phyloP scores from a whole-genome alignment of 768 basidiomycete genomes.

The Auricularia cornea region DNA sequence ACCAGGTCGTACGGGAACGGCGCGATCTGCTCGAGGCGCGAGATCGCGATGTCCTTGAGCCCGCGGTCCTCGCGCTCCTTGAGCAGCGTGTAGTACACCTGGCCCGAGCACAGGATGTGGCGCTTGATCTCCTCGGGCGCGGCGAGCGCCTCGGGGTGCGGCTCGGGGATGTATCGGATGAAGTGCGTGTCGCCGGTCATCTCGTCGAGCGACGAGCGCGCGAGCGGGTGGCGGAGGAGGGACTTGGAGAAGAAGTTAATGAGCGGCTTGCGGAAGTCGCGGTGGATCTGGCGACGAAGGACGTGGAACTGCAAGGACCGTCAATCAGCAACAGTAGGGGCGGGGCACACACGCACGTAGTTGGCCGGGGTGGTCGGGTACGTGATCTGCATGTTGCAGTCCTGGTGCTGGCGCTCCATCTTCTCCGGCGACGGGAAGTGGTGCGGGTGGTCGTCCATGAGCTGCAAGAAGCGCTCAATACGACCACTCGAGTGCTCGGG shows the following conservation, averaged over 20 bases:
- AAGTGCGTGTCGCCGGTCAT: slow-evolving; percentile 87
- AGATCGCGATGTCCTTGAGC: slow-evolving; percentile 90
- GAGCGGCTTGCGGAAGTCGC: slow-evolving; percentile 98
- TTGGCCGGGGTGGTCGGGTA: slow-evolving; percentile 96
- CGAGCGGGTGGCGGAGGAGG: slow-evolving; percentile 88
- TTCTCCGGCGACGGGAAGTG: slow-evolving; percentile 83
- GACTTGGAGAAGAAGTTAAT: slow-evolving; percentile 97
- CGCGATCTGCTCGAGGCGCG: slow-evolving; percentile 88
- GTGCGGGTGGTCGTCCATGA: slow-evolving; percentile 95
- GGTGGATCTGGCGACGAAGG: slow-evolving; percentile 91
- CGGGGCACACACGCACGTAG: slow-evolving; percentile 45
- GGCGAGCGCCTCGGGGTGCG: slow-evolving; percentile 60
- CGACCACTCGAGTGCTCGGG: slow-evolving; percentile 97
- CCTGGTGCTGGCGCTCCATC: slow-evolving; percentile 92
- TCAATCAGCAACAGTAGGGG: no score
- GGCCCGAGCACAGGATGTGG: slow-evolving; percentile 88
- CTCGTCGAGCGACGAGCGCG: slow-evolving; percentile 77
- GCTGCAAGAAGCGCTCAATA: slow-evolving; percentile 92
- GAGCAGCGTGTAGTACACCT: slow-evolving; percentile 87
- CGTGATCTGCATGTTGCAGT: slow-evolving; percentile 99
- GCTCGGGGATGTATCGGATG: slow-evolving; percentile 88
- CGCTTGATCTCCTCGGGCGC: slow-evolving; percentile 80
- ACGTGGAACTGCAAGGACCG: slow-evolving; percentile 77
- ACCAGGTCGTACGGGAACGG: slow-evolving; percentile 97
- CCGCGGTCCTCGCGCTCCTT: slow-evolving; percentile 87